Conservation (phyloP, 805 yeast species). For the Metschnikowia matae region DNA sequence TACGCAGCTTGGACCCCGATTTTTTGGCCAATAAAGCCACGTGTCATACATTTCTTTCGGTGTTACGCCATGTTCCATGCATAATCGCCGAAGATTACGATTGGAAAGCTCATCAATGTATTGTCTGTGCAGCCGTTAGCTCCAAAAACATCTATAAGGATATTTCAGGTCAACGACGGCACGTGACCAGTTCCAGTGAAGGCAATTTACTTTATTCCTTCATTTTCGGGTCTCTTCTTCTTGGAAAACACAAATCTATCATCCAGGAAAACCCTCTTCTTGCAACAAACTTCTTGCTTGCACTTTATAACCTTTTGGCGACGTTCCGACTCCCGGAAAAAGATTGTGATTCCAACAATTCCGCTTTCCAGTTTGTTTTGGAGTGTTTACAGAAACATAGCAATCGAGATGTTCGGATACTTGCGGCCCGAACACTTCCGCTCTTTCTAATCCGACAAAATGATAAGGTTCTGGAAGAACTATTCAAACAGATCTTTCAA, state of each 20-base stretch:
- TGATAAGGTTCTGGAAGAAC: slow-evolving; percentile 36
- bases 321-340: slow-evolving; percentile 49
- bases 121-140: slow-evolving; percentile 32
- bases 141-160: slow-evolving; percentile 23
- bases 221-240: slow-evolving; percentile 20
- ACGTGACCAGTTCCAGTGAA: slow-evolving; percentile 20
- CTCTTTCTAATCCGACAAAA: slow-evolving; percentile 40
- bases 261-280: slow-evolving; percentile 23
- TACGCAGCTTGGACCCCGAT: slow-evolving; percentile 9
- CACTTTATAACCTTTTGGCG: slow-evolving; percentile 47
- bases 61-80: slow-evolving; percentile 43
- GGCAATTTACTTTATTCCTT: slow-evolving; percentile 23
- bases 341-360: slow-evolving; percentile 18
- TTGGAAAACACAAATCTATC: slow-evolving; percentile 4
- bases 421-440: slow-evolving; percentile 52
- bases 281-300: slow-evolving; percentile 42
- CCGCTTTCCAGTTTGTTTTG: slow-evolving; percentile 40
- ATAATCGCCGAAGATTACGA: slow-evolving; percentile 36
- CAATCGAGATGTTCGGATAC: slow-evolving; percentile 53
- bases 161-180: slow-evolving; percentile 22
- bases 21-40: slow-evolving; percentile 12
- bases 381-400: slow-evolving; percentile 33
- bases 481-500: slow-evolving; percentile 42
- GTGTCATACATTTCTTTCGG: slow-evolving; percentile 30
- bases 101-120: slow-evolving; percentile 28